Conservation (phyloP, 768 basidiomycete genomes). For the Hygrocybe coccinea region DNA sequence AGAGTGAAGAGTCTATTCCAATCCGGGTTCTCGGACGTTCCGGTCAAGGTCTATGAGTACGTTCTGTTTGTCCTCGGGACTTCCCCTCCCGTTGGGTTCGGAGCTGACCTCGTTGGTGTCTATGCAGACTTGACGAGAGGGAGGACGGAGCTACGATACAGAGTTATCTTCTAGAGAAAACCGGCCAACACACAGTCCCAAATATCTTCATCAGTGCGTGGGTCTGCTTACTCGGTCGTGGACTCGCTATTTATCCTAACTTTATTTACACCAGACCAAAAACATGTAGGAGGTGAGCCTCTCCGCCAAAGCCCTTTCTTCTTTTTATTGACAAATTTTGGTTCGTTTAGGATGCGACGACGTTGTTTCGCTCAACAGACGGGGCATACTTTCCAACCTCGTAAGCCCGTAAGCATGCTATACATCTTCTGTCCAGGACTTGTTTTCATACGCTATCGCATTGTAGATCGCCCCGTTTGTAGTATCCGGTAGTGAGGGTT, state of each 20-base stretch:
- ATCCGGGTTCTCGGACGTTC: conserved; percentile 34
- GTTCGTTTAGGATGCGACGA: conserved; percentile 4
- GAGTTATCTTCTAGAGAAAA: conserved; percentile 56
- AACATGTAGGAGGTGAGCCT: conserved; percentile 6
- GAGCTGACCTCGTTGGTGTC: neutral
- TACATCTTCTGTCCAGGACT: no score
- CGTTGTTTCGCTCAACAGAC: neutral
- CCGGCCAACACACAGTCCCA: conserved; percentile 68
- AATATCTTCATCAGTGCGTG: conserved; percentile 70
- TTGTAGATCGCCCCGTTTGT: no score
- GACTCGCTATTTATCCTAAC: neutral
- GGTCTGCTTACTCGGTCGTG: neutral
- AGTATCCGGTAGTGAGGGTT: no score
- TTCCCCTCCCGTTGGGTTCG: no score
- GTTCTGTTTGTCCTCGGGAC: conserved; percentile 57
- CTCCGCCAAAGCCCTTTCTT: neutral
- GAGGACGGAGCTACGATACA: conserved; percentile 63
- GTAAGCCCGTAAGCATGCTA: neutral
- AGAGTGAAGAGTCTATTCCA: conserved; percentile 45
- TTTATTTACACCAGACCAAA: conserved; percentile 1
- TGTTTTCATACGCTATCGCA: no score
- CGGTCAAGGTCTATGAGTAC: conserved; percentile 45
- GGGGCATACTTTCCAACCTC: conserved; percentile 4
- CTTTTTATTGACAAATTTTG: neutral
- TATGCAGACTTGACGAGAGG: conserved; percentile 50